These are phyloP conservation scores for Boletus sp. DNA, from an alignment of 768 basidiomycete genomes.

Conservation along the genomic window DNA sequence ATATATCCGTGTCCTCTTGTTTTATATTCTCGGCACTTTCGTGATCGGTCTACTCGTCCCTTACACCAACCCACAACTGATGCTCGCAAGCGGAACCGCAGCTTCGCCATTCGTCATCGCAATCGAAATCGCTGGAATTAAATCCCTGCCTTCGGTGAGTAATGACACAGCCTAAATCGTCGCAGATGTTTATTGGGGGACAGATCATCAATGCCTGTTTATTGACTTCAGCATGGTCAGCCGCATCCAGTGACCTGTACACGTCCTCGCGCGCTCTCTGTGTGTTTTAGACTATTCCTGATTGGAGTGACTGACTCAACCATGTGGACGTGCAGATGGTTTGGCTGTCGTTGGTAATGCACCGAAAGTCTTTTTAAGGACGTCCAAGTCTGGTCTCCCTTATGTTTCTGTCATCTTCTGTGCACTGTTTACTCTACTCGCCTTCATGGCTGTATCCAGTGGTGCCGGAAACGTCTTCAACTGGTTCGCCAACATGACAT, in stretches of 20 bases:
- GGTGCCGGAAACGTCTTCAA: conserved; percentile 73
- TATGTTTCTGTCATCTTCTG: conserved; percentile 68
- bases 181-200: not conserved
- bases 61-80: conserved; percentile 57
- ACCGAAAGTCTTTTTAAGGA: conserved; percentile 72
- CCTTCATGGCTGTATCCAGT: conserved; percentile 73
- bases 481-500: conserved; percentile 80
- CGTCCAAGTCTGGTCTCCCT: conserved; percentile 74
- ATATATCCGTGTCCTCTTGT: conserved; percentile 79
- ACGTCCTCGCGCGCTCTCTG: conserved; percentile 86
- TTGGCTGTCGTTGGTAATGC: conserved; percentile 80
- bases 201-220: conserved; percentile 81
- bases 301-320: not conserved
- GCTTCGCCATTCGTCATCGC: conserved; percentile 93
- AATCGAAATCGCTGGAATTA: conserved; percentile 83
- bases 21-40: conserved; percentile 65
- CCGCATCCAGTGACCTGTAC: conserved; percentile 86
- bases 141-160: conserved; percentile 70
- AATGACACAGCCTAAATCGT: conserved; percentile 14
- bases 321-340: conserved; percentile 51
- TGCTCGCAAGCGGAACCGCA: conserved; percentile 53
- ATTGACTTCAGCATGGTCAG: conserved; percentile 90
- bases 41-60: conserved; percentile 85
- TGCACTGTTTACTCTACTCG: conserved; percentile 64
- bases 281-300: conserved; percentile 35